These are phyloP conservation scores for Glutinoglossum americanum DNA, from an alignment of 495 filamentous ascomycete species.

Conservation along the genomic window DNA sequence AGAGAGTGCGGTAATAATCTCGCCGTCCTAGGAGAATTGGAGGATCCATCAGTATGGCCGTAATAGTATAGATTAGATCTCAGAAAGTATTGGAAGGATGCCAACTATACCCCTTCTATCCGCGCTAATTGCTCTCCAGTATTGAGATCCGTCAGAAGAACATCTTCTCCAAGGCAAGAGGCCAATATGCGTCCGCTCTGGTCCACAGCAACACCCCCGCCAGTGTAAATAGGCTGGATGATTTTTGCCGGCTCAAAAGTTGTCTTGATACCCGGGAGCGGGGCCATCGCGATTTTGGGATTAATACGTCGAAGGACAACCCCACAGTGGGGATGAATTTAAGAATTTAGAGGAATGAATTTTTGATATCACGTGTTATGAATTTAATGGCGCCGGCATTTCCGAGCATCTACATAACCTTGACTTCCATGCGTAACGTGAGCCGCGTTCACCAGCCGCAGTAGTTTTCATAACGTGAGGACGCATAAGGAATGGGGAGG, in stretches of 20 bases:
- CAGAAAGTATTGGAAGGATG: not conserved
- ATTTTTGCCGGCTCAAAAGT: slow-evolving; percentile 65
- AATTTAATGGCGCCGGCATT: too few relatives aligned
- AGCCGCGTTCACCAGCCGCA: not conserved
- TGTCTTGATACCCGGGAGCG: slow-evolving; percentile 32
- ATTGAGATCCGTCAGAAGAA: slow-evolving; percentile 61
- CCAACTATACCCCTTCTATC: slow-evolving; percentile 57
- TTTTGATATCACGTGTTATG: not conserved
- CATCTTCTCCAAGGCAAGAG: slow-evolving; percentile 75
- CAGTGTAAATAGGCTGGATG: slow-evolving; percentile 85
- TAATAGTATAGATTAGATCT: not conserved
- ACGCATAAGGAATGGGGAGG: slow-evolving; percentile 1
- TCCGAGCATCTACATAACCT: too few relatives aligned
- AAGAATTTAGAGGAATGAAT: not conserved
- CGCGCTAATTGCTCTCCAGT: slow-evolving; percentile 65
- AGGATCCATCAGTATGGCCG: not conserved
- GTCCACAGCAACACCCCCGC: slow-evolving; percentile 70
- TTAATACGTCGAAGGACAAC: not conserved
- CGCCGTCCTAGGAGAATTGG: slow-evolving; percentile 49
- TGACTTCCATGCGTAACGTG: not conserved
- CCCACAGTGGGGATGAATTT: not conserved
- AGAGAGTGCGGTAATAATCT: slow-evolving; percentile 68
- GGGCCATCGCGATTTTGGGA: slow-evolving; percentile 14
- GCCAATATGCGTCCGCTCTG: slow-evolving; percentile 63
- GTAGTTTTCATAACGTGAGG: not conserved